Evolutionary conservation across 768 basidiomycete species (phyloP), one percentile per base, ranked within the genome.

Genomic region (Crepidotus variabilis): DNA sequence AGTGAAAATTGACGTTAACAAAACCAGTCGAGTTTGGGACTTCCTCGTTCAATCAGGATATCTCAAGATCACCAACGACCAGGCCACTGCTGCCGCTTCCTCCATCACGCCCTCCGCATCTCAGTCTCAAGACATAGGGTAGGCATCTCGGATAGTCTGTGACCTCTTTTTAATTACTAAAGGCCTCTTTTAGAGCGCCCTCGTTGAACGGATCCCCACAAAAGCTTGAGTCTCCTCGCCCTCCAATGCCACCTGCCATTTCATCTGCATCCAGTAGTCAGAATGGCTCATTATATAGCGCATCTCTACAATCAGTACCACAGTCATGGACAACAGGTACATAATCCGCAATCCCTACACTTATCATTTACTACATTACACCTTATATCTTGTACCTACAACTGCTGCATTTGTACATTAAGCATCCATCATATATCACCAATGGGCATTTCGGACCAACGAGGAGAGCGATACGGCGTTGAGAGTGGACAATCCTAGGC

Each of bases 1-100:
- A 57, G 87, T 95, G 62, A 94, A 92, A 71, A 92, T 97, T 59
- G 94, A 94, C 67, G 91, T 92, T 59, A 92, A 92, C 70, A 96
- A 97, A 72, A 94, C 92, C 1, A 88, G 87, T 70, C 79, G 90
- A 39, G 90, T 94, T 32, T 97, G 93, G 91, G 94, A 96, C 67
- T 95, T 93, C 69, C 77, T 96, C 28, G 90, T 92, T 2, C 88
- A 91, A 64, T 83, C 88, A 5, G 93, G 94, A 13, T 90, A 86
- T 69, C 75, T 91, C 61, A 88, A 85, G 63, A 88, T 91, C 56
- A 83, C 80, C 0, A 74, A 79, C 2, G 85, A 87, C 56, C 74
- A 75, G 59, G 60, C 69, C 2, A 59, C 63, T 54, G 80, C 78
- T 4, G 70, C 76, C 4, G 82, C 85, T 50, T 72, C 77, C 57